phyloP scores from a whole-genome alignment of 2,329 filamentous ascomycete species.

The Hymenotorrendiella dingleyae region DNA sequence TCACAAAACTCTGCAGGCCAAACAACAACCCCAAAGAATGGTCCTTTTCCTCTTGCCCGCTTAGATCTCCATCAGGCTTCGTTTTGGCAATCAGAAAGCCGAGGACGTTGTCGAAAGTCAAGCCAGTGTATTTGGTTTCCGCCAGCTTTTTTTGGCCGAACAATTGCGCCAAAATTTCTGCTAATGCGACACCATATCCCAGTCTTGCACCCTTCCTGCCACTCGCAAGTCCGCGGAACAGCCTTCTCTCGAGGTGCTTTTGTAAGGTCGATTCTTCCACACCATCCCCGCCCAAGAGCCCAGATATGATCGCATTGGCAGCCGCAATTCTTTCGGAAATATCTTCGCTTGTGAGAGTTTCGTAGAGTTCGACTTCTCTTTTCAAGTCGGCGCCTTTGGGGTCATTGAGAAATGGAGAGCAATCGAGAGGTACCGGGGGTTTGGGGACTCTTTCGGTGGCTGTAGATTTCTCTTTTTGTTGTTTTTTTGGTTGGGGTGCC shows the following conservation, averaged over 20 bases:
- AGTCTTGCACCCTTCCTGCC: constrained; percentile 81
- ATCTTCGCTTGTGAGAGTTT: constrained; percentile 56
- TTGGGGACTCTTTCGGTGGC: constrained; percentile 11
- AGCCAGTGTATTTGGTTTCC: constrained; percentile 43
- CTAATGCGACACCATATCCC: constrained; percentile 84
- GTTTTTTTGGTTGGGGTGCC: constrained; percentile 23
- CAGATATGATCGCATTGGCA: constrained; percentile 52
- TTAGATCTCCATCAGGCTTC: constrained; percentile 45
- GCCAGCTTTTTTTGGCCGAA: constrained; percentile 47
- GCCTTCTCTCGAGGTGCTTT: constrained; percentile 56
- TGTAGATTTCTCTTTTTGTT: constrained; percentile 11
- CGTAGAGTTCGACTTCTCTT: constrained; percentile 54
- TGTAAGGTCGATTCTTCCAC: constrained; percentile 48
- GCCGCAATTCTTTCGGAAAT: constrained; percentile 49
- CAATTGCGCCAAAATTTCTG: constrained; percentile 70
- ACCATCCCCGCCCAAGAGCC: constrained; percentile 44
- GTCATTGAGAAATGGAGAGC: constrained; percentile 44
- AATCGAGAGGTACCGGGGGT: constrained; percentile 17
- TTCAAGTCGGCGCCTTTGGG: constrained; percentile 48
- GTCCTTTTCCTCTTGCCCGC: constrained; percentile 75
- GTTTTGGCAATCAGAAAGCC: constrained; percentile 50
- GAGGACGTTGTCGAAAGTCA: constrained; percentile 52
- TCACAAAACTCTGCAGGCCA: constrained; percentile 78
- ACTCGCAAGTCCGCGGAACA: constrained; percentile 86
- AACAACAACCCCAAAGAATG: constrained; percentile 81